Conservation (phyloP, 805 yeast genomes). For the Candida pseudoglaebosa region DNA sequence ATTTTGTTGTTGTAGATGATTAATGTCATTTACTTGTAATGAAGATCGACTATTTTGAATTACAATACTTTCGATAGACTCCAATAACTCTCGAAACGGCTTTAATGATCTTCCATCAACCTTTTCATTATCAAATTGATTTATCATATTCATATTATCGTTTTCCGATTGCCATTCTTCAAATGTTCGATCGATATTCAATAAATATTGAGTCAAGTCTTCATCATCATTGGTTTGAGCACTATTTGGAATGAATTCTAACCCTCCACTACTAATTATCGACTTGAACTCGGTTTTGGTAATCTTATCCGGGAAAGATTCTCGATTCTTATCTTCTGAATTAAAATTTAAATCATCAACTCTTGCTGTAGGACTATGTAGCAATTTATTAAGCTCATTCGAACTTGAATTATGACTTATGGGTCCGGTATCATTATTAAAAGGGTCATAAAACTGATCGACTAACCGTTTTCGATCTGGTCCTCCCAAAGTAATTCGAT, state of each 20-base stretch:
- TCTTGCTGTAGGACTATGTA: conserved; percentile 2
- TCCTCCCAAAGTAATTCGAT: conserved; percentile 3
- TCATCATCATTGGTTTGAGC: conserved; percentile 16
- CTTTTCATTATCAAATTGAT: neutral
- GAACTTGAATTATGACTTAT: conserved; percentile 2
- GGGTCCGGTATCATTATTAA: conserved; percentile 15
- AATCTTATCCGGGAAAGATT: conserved; percentile 2
- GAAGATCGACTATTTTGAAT: neutral
- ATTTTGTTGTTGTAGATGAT: neutral
- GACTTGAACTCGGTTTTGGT: conserved; percentile 11
- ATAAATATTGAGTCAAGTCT: conserved; percentile 23
- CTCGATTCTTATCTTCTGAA: conserved; percentile 1
- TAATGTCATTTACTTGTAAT: neutral
- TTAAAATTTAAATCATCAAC: neutral
- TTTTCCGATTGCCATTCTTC: conserved; percentile 11
- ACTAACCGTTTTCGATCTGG: conserved; percentile 32
- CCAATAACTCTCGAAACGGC: conserved; percentile 5
- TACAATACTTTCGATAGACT: conserved; percentile 1
- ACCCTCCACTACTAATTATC: conserved; percentile 19
- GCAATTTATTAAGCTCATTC: neutral
- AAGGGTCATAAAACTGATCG: conserved; percentile 35
- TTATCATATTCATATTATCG: too few relatives aligned
- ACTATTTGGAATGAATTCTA: conserved; percentile 11
- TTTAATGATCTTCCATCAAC: conserved; percentile 2
- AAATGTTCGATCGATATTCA: conserved; percentile 24